These are phyloP conservation scores for Rhododendron molle DNA, from an alignment of 148 eudicot species.

Conservation along the genomic window DNA sequence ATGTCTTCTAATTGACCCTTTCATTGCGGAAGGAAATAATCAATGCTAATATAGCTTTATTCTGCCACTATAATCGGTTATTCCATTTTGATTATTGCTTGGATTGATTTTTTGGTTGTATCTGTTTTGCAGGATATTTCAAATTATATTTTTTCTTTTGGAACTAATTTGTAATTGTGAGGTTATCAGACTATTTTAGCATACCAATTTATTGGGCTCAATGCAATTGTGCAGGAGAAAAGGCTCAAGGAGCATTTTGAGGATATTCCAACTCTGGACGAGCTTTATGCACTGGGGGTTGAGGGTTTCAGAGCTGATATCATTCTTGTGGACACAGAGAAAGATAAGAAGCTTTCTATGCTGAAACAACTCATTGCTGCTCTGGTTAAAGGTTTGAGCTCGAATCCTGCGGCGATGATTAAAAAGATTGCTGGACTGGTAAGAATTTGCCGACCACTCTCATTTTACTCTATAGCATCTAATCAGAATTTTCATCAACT, in stretches of 20 bases:
- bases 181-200: background rate
- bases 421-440: constrained; percentile 96
- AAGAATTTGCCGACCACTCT: constrained; percentile 19
- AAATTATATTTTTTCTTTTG: background rate
- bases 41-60: background rate
- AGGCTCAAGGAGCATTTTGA: constrained; percentile 71
- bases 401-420: constrained; percentile 74
- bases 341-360: constrained; percentile 90
- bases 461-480: constrained; percentile 1
- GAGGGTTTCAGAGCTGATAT: constrained; percentile 75
- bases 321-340: constrained; percentile 78
- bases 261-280: constrained; percentile 80
- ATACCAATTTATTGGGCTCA: background rate
- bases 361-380: constrained; percentile 75
- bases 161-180: background rate
- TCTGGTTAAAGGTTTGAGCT: constrained; percentile 73
- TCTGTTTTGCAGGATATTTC: background rate
- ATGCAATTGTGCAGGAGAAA: constrained; percentile 54
- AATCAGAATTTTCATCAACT: background rate
- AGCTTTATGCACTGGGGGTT: constrained; percentile 65
- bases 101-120: background rate
- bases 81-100: background rate
- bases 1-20: background rate
- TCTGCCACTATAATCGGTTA: background rate
- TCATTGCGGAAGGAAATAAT: background rate